Conservation (phyloP, 345 rosid species). For the Psidium friedrichsthalianum region DNA sequence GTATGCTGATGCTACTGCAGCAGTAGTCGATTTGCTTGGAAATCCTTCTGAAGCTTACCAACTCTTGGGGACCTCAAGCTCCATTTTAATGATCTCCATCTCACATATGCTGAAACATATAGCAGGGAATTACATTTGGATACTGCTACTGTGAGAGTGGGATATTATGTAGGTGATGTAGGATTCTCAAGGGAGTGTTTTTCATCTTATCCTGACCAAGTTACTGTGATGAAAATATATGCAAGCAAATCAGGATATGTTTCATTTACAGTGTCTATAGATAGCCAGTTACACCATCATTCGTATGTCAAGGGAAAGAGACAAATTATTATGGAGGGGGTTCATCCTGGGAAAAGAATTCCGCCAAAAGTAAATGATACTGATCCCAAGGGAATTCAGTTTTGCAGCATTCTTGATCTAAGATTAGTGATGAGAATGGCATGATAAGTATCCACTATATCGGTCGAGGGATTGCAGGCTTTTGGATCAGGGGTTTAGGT, state of each 20-base stretch:
- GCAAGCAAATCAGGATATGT: conserved; percentile 52
- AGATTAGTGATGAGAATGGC: conserved; percentile 45
- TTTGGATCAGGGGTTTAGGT: conserved; percentile 77
- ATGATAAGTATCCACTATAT: conserved; percentile 43
- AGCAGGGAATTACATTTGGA: conserved; percentile 82
- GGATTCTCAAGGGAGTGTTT: conserved; percentile 62
- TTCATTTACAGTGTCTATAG: conserved; percentile 54
- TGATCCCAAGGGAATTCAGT: background rate
- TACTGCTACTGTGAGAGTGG: conserved; percentile 59
- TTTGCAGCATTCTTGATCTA: conserved; percentile 52
- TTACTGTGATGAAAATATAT: conserved; percentile 49
- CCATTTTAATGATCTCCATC: conserved; percentile 67
- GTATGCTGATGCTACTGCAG: too few relatives aligned
- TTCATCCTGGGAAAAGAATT: conserved; percentile 58
- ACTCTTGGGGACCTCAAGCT: conserved; percentile 70
- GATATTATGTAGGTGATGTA: conserved; percentile 48
- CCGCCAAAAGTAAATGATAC: conserved; percentile 30
- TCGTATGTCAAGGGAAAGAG: conserved; percentile 31
- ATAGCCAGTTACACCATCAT: conserved; percentile 49
- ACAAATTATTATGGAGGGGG: conserved; percentile 56
- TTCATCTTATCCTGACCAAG: conserved; percentile 65
- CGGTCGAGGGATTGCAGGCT: conserved; percentile 72
- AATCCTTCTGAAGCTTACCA: conserved; percentile 47
- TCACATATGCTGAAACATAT: conserved; percentile 44
- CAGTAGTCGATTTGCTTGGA: too few relatives aligned